These are phyloP conservation scores for Ramaria rubella DNA, from an alignment of 768 basidiomycete genomes.

Conservation along the genomic window DNA sequence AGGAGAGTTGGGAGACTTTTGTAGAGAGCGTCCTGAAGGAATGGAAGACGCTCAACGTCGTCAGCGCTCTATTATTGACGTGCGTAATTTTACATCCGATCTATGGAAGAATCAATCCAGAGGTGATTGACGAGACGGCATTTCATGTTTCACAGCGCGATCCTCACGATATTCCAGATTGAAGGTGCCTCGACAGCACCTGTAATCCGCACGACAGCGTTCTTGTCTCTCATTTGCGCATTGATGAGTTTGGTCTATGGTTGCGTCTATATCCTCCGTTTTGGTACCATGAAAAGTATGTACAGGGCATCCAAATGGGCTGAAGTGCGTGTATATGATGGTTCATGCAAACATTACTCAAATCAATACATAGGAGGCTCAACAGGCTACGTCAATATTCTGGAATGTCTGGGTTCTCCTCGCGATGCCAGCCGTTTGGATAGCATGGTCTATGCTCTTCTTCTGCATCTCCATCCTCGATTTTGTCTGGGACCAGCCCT, in stretches of 20 bases:
- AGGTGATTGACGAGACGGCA: not conserved
- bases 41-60: slow-evolving; percentile 24
- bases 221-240: slow-evolving; percentile 60
- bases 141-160: slow-evolving; percentile 39
- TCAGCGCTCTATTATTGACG: slow-evolving; percentile 57
- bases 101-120: not conserved
- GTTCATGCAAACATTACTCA: not conserved
- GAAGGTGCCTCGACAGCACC: slow-evolving; percentile 48
- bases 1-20: slow-evolving; percentile 61
- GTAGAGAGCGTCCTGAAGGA: slow-evolving; percentile 43
- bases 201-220: slow-evolving; percentile 51
- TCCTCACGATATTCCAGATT: slow-evolving; percentile 62
- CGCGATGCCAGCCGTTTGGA: slow-evolving; percentile 62
- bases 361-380: slow-evolving; percentile 44
- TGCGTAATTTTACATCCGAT: slow-evolving; percentile 22
- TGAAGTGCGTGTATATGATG: slow-evolving; percentile 30
- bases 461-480: slow-evolving; percentile 11
- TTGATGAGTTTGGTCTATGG: slow-evolving; percentile 69
- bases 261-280: slow-evolving; percentile 66
- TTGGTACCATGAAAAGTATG: slow-evolving; percentile 68
- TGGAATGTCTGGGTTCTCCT: slow-evolving; percentile 71
- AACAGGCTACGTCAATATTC: slow-evolving; percentile 38
- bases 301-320: slow-evolving; percentile 67
- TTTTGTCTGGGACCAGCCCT: slow-evolving; percentile 14
- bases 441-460: slow-evolving; percentile 47